Evolutionary conservation across 345 rosid species (phyloP).

Genomic region (Brassica napus): DNA sequence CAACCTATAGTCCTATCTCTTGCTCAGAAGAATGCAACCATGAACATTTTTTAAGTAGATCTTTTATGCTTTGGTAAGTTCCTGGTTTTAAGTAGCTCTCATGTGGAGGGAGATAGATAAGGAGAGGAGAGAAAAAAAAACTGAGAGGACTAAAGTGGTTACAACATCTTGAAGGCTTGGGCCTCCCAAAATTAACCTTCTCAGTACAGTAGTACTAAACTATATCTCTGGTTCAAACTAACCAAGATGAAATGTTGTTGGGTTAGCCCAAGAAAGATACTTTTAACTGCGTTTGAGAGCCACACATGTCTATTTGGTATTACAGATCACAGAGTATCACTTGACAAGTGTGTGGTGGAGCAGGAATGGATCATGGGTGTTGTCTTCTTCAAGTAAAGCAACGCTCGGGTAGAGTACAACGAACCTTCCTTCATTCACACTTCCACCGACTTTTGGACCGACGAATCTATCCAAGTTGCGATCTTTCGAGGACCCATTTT

Average conservation of each 20-base stretch:
- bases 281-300: conserved; percentile 6
- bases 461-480: conserved; percentile 39
- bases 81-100: neutral
- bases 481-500: conserved; percentile 24
- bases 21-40: neutral
- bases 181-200: neutral
- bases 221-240: neutral
- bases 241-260: neutral
- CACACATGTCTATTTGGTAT: too few species aligned
- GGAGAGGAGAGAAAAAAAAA: neutral
- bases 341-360: conserved; percentile 18
- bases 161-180: too few species aligned
- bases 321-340: too few species aligned
- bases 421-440: conserved; percentile 23
- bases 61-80: neutral
- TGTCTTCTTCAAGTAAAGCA: neutral
- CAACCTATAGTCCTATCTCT: neutral
- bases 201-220: neutral
- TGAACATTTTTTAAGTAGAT: neutral
- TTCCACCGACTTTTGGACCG: conserved; percentile 27
- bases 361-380: neutral
- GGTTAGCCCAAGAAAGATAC: conserved; percentile 6
- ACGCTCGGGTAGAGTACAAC: too few species aligned
- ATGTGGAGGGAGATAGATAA: neutral
- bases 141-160: neutral